Base-by-base conservation (phyloP, 2,329 filamentous ascomycete species). In the Penicillium sp. region DNA sequence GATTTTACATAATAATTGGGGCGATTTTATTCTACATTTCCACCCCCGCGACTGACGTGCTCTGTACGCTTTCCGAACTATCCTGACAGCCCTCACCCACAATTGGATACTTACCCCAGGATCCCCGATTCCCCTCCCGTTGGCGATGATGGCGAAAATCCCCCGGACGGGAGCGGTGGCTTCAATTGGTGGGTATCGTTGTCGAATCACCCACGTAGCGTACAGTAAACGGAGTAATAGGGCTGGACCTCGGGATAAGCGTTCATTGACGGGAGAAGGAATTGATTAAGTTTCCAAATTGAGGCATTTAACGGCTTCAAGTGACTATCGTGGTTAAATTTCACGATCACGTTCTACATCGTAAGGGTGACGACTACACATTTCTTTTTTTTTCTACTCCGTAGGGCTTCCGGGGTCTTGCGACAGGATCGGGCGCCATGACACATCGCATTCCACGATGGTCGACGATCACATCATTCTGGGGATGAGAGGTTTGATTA, bases 381-480 rank as follows among this genome's bases (percentile, higher is more conserved):
- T 22, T 22, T 33, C 2, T 11, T 33, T 33, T 33, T 33, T 33
- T 33, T 25, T 43, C 25, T 19, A 33, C 52, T 54, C 52, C 52
- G 52, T 54, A 22, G 52, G 52, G 38, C 25, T 37, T 54, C 52
- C 52, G 52, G 26, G 30, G 22, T n/a, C 52, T 54, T 54, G 52
- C 52, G 38, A 45, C 38, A 43, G 19, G 26, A 25, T 30, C 28
- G 26, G 30, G 33, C 52, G 49, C 35, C 61, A 63, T 69, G 67
- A 69, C 67, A 69, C 66, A 69, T 66, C 62, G 61, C 60, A 67
- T 65, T 65, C 65, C 65, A 66, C 62, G 52, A 66, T 64, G 37
- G 62, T 65, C 55, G 60, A 60, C 37, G 54, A 66, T 65, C 63
- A 59, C 60, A 60, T 67, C 65, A 66, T 65, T 48, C 25, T 37